Conservation (phyloP, 257 asterid species). For the Nicotiana attenuata region DNA sequence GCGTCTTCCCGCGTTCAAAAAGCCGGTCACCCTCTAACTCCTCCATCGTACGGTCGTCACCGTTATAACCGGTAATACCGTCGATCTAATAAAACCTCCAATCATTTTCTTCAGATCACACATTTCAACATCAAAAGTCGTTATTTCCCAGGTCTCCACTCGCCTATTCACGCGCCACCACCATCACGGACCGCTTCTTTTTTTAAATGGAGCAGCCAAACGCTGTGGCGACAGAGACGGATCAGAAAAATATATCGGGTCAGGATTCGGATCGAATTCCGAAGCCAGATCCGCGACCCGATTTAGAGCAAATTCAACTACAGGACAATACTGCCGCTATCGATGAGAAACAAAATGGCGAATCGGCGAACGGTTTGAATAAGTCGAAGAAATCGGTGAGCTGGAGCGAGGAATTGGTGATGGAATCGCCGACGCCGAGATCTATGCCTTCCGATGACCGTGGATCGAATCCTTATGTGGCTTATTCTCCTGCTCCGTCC, state of each 20-base stretch:
- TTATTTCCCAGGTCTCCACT: too few relatives aligned
- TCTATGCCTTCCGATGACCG: slow-evolving; percentile 24
- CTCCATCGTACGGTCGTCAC: background rate
- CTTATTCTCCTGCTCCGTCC: slow-evolving; percentile 50
- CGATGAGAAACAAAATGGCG: background rate
- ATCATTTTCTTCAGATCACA: background rate
- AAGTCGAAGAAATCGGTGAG: slow-evolving; percentile 5
- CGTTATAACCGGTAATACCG: background rate
- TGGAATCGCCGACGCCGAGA: slow-evolving; percentile 36
- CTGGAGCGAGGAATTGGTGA: slow-evolving; percentile 10
- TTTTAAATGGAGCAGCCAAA: background rate
- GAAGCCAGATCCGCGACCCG: background rate
- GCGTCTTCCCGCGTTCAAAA: background rate
- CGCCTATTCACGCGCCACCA: background rate
- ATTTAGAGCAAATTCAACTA: background rate
- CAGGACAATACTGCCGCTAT: background rate
- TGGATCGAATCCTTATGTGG: slow-evolving; percentile 64
- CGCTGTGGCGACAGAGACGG: background rate
- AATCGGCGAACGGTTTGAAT: background rate
- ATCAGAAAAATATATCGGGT: background rate
- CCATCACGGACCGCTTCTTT: background rate
- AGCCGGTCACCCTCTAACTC: background rate
- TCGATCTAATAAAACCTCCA: background rate
- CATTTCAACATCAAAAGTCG: slow-evolving; percentile 3
- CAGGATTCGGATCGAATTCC: background rate